A percentile compares a stretch with the other conserved stretches of the same genome.
Conservation (phyloP, 352 stramenopile species). For the Phytopythium delawarense region DNA sequence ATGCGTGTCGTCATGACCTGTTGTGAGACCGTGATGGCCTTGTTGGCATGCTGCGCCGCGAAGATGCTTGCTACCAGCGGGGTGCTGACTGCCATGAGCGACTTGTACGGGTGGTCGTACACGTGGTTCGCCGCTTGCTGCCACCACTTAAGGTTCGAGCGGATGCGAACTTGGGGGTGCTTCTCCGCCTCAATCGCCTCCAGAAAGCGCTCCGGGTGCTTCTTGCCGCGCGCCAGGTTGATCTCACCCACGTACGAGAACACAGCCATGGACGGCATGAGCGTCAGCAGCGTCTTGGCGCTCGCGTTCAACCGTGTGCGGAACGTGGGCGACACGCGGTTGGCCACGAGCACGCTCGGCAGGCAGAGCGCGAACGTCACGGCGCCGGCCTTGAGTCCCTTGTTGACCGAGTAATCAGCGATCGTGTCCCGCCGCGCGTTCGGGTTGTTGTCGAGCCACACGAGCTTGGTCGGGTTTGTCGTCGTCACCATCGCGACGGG, state of each 20-base stretch:
- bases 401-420: constrained; percentile 2
- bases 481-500: neutral
- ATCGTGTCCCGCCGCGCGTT: neutral
- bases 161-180: constrained; percentile 2
- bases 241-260: constrained; percentile 71
- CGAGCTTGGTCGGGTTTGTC: constrained; percentile 5
- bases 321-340: constrained; percentile 68
- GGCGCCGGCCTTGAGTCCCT: neutral
- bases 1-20: constrained; percentile 88
- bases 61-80: constrained; percentile 75
- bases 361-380: constrained; percentile 5
- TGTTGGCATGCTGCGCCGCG: constrained; percentile 64
- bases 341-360: constrained; percentile 15
- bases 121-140: constrained; percentile 67
- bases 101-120: constrained; percentile 78
- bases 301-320: constrained; percentile 63
- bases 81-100: constrained; percentile 41
- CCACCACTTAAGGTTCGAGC: constrained; percentile 43
- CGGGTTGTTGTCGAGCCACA: constrained; percentile 7
- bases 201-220: constrained; percentile 61
- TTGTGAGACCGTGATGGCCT: constrained; percentile 63
- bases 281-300: constrained; percentile 70
- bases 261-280: constrained; percentile 51
- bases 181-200: constrained; percentile 37
- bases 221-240: constrained; percentile 50